Conservation (phyloP, 495 filamentous ascomycete genomes). For the Aspergillus heteromorphus region DNA sequence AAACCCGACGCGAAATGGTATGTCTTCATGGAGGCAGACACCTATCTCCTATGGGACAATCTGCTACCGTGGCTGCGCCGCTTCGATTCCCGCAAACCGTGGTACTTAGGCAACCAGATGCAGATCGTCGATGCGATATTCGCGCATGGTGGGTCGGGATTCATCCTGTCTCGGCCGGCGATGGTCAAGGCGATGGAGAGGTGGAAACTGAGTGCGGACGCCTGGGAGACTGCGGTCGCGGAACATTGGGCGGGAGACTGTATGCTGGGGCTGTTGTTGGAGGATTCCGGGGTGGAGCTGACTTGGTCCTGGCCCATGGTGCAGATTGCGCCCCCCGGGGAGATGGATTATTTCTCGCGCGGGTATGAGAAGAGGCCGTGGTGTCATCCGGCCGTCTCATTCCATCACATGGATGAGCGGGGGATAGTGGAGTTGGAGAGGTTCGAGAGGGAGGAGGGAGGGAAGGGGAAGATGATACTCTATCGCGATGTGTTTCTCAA, state of each 20-base stretch:
- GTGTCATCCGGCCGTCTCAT: slow-evolving; percentile 45
- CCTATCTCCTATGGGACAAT: slow-evolving; percentile 60
- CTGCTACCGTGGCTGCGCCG: slow-evolving; percentile 50
- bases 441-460: too few species aligned
- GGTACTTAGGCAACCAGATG: slow-evolving; percentile 54
- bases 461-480: too few species aligned
- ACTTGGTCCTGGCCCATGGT: slow-evolving; percentile 35
- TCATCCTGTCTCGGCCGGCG: slow-evolving; percentile 43
- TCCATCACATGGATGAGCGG: slow-evolving; percentile 41
- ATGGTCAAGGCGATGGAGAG: slow-evolving; percentile 23
- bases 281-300: slow-evolving; percentile 27
- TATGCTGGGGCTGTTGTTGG: slow-evolving; percentile 40
- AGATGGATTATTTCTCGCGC: slow-evolving; percentile 36
- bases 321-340: slow-evolving; percentile 26
- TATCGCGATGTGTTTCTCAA: slow-evolving; percentile 10
- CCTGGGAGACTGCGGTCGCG: slow-evolving; percentile 28
- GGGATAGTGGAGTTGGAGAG: slow-evolving; percentile 21
- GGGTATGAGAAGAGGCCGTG: slow-evolving; percentile 34
- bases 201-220: slow-evolving; percentile 7
- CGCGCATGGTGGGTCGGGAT: slow-evolving; percentile 64
- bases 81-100: slow-evolving; percentile 40
- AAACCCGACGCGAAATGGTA: slow-evolving; percentile 56
- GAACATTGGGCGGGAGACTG: slow-evolving; percentile 39
- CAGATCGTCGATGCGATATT: slow-evolving; percentile 42
- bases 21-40: slow-evolving; percentile 65